Percentiles rank a stretch among this genome's conserved stretches.
phyloP scores from a whole-genome alignment of 805 yeast species.

The Candida pseudoglaebosa region DNA sequence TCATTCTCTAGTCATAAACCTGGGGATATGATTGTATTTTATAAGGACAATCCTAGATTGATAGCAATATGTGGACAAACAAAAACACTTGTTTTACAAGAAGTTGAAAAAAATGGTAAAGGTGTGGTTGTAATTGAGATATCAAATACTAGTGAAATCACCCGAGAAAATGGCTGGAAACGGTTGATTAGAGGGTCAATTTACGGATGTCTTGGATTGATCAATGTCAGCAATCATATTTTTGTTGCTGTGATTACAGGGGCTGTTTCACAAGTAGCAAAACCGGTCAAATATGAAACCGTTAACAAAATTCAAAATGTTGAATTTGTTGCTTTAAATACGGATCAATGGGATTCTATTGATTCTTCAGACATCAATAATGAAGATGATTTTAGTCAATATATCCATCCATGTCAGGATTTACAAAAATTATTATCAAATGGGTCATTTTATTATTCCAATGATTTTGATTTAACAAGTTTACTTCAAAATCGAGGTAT shows the following conservation, averaged over 20 bases:
- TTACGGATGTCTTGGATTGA: slow-evolving; percentile 76
- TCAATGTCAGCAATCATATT: slow-evolving; percentile 60
- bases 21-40: slow-evolving; percentile 25
- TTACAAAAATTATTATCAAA: slow-evolving; percentile 71
- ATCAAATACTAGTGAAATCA: slow-evolving; percentile 31
- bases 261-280: slow-evolving; percentile 65
- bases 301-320: slow-evolving; percentile 80
- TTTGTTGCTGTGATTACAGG: slow-evolving; percentile 80
- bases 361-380: slow-evolving; percentile 42
- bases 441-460: slow-evolving; percentile 90
- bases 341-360: slow-evolving; percentile 74
- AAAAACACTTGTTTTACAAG: slow-evolving; percentile 25
- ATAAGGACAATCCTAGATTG: slow-evolving; percentile 29
- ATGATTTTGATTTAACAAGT: slow-evolving; percentile 90
- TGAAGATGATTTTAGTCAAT: slow-evolving; percentile 18
- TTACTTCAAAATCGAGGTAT: slow-evolving; percentile 74
- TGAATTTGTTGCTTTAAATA: slow-evolving; percentile 76
- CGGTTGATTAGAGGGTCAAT: slow-evolving; percentile 38
- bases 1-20: too few species aligned
- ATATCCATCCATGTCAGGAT: slow-evolving; percentile 75
- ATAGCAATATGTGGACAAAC: slow-evolving; percentile 28
- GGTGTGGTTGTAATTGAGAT: slow-evolving; percentile 48
- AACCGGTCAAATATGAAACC: slow-evolving; percentile 74
- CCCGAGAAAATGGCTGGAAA: slow-evolving; percentile 34
- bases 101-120: slow-evolving; percentile 16